Evolutionary conservation across 352 stramenopile genomes (phyloP).

Genomic region (Phytophthora pinifolia): DNA sequence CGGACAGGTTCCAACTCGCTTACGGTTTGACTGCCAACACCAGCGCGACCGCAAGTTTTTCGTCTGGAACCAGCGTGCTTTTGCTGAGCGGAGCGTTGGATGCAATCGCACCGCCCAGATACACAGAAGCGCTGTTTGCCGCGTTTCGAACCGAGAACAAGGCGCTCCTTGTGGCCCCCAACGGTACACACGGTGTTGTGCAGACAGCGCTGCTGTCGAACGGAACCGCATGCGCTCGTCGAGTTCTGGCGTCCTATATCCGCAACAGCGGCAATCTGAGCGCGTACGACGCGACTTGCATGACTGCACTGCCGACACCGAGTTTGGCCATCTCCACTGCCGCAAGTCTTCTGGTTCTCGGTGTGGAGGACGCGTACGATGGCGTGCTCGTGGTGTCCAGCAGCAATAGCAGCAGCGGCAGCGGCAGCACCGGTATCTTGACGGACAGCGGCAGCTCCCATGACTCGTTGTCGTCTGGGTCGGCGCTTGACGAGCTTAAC

Average conservation of each 20-base stretch:
- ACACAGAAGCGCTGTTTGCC: slow-evolving; percentile 46
- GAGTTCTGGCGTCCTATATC: slow-evolving; percentile 65
- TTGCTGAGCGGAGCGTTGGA: slow-evolving; percentile 55
- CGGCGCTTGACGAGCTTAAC: slow-evolving; percentile 20
- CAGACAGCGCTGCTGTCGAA: slow-evolving; percentile 31
- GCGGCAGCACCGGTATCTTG: slow-evolving; percentile 3
- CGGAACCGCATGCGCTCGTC: slow-evolving; percentile 44
- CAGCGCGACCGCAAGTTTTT: slow-evolving; percentile 6
- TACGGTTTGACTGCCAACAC: slow-evolving; percentile 37
- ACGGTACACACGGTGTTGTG: slow-evolving; percentile 45
- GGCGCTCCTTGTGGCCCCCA: slow-evolving; percentile 44
- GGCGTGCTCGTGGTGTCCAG: slow-evolving; percentile 23
- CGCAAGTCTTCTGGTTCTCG: slow-evolving; percentile 44
- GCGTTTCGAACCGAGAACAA: slow-evolving; percentile 41
- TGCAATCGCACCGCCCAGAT: slow-evolving; percentile 36
- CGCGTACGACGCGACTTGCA: slow-evolving; percentile 57
- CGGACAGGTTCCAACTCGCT: slow-evolving; percentile 21
- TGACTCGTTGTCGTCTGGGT: slow-evolving; percentile 13
- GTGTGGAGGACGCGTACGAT: slow-evolving; percentile 50
- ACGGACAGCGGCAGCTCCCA: slow-evolving; percentile 13
- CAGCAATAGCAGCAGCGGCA: slow-evolving; percentile 11
- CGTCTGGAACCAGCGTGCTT: slow-evolving; percentile 42
- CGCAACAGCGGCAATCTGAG: slow-evolving; percentile 41
- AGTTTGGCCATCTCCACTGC: slow-evolving; percentile 37
- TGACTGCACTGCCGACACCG: slow-evolving; percentile 31